Base-by-base conservation (phyloP, 2,329 filamentous ascomycete species). In the Claviceps quebecensis region DNA sequence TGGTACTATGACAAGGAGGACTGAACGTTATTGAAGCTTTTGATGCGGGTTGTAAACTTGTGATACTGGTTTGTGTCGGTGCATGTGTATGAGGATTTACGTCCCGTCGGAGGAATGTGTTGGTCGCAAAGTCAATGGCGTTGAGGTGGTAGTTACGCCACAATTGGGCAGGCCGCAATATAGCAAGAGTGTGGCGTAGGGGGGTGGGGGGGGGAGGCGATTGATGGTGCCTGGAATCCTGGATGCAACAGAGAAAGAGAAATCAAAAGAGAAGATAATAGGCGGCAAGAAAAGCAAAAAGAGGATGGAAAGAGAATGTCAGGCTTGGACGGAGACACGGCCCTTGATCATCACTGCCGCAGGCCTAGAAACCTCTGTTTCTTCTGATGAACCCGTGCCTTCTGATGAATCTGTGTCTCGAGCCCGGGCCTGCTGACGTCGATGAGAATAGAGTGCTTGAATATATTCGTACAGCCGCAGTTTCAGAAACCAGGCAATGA, bases 401-500 rank as follows among this genome's bases (percentile, higher is more conserved):
- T 26, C 26, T 26, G 26, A 26, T 26, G 26, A 26, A 26, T 45
- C 40, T 49, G 45, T 17, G 16, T 44, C 29, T 45, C 37, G 45
- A 37, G 48, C 26, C 37, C 41, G 45, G 36, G 34, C 16, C 7
- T 41, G 11, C 39, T 37, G 45, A 51, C 47, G 49, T 45, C 49
- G 52, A 48, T 63, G 57, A 2, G 26, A 47, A 48, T 61, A 54
- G 37, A 66, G 56, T 14, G 57, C 59, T 13, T 58, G 50, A 26
- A 63, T 60, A 53, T 68, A 69, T 23, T 50, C 53, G 43, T 60
- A 56, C 47, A 70, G 54, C 40, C 59, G 53, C 40, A 52, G 55
- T 34, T 63, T 63, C 53, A 61, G 56, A 43, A 61, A 61, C 57
- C 60, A 69, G 45, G 53, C 55, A 29, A 70, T 34, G 17, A 60